Evolutionary conservation across 2,329 filamentous ascomycete genomes (phyloP).

Genomic region (Endoconidiophora laricicola): DNA sequence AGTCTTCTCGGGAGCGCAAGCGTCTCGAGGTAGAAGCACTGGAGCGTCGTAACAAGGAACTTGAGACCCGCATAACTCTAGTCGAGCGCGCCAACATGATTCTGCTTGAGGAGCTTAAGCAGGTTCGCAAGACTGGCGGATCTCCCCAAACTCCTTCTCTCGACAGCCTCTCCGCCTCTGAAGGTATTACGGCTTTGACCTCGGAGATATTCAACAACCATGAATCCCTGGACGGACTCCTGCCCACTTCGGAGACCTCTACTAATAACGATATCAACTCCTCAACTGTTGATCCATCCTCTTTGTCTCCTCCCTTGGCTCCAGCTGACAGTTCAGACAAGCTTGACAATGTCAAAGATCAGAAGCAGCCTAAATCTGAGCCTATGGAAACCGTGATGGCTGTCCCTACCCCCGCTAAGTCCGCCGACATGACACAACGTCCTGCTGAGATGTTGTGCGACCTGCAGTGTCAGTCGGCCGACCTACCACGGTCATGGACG

Average conservation of each 20-base stretch:
- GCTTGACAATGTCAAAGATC: neutral
- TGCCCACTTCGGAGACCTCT: slow-evolving; percentile 14
- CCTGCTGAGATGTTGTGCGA: slow-evolving; percentile 99
- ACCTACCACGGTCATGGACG: slow-evolving; percentile 28
- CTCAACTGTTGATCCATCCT: slow-evolving; percentile 43
- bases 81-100: slow-evolving; percentile 37
- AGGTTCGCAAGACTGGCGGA: slow-evolving; percentile 28
- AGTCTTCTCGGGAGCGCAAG: slow-evolving; percentile 92
- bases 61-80: slow-evolving; percentile 45
- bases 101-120: slow-evolving; percentile 33
- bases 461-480: slow-evolving; percentile 98
- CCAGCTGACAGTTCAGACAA: slow-evolving; percentile 25
- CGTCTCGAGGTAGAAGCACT: slow-evolving; percentile 74
- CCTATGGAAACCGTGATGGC: slow-evolving; percentile 10
- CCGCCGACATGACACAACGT: slow-evolving; percentile 98
- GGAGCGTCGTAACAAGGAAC: slow-evolving; percentile 55
- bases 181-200: slow-evolving; percentile 34
- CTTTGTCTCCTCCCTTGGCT: slow-evolving; percentile 39
- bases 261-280: slow-evolving; percentile 15
- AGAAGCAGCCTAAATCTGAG: slow-evolving; percentile 14
- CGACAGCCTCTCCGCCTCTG: slow-evolving; percentile 25
- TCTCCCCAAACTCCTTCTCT: slow-evolving; percentile 25
- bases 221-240: slow-evolving; percentile 18
- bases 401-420: slow-evolving; percentile 22
- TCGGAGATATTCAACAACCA: slow-evolving; percentile 37